Evolutionary conservation across 1,139 yeast species (phyloP).

Genomic region (Diutina catenulata): DNA sequence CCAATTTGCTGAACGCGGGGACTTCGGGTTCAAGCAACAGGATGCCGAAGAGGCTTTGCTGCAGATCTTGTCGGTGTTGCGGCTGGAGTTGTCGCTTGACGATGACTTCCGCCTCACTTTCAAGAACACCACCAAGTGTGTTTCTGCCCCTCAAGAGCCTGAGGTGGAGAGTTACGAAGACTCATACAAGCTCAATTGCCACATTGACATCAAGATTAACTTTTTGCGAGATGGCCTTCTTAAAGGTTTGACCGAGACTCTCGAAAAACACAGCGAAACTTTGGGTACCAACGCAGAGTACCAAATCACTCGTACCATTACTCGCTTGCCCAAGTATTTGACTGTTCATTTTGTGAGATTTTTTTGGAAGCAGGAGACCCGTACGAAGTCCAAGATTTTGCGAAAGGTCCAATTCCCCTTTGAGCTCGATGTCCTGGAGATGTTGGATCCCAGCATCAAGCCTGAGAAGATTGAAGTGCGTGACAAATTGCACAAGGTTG

Average conservation of each 20-base stretch:
- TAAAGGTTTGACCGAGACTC: slow-evolving; percentile 60
- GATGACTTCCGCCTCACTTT: slow-evolving; percentile 56
- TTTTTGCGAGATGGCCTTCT: slow-evolving; percentile 79
- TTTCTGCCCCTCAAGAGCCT: slow-evolving; percentile 48
- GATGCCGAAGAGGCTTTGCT: slow-evolving; percentile 97
- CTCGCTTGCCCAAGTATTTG: slow-evolving; percentile 75
- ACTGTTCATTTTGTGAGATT: slow-evolving; percentile 91
- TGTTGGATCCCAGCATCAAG: slow-evolving; percentile 67
- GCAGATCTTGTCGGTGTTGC: slow-evolving; percentile 50
- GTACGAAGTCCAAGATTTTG: slow-evolving; percentile 82
- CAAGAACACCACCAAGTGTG: slow-evolving; percentile 47
- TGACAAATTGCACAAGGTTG: slow-evolving; percentile 67
- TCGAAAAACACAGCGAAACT: slow-evolving; percentile 66
- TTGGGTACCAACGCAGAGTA: slow-evolving; percentile 63
- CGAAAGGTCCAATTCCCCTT: slow-evolving; percentile 93
- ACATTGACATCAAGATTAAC: slow-evolving; percentile 75
- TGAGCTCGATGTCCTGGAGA: slow-evolving; percentile 77
- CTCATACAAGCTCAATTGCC: slow-evolving; percentile 70
- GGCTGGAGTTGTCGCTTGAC: slow-evolving; percentile 37
- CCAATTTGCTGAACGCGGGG: slow-evolving; percentile 73
- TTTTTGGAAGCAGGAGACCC: slow-evolving; percentile 90
- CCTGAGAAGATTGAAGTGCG: slow-evolving; percentile 57
- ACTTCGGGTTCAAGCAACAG: slow-evolving; percentile 80
- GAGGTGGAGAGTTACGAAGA: slow-evolving; percentile 37
- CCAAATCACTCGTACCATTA: slow-evolving; percentile 55